These are phyloP conservation scores for Clarireedia paspali DNA, from an alignment of 2,329 filamentous ascomycete genomes.

Conservation along the genomic window DNA sequence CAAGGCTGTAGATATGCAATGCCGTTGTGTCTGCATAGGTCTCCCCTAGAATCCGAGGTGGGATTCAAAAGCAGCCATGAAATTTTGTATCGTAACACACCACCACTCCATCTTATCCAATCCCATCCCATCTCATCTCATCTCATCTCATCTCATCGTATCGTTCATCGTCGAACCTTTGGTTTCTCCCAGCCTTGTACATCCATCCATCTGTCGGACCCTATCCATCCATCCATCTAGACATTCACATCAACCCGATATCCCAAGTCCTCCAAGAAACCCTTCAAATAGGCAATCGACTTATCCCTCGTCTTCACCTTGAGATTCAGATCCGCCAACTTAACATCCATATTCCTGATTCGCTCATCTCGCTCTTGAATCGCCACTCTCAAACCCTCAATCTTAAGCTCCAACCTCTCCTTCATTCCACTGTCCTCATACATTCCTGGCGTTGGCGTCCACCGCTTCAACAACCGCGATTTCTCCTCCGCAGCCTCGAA, in stretches of 20 bases:
- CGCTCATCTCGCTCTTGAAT: not conserved
- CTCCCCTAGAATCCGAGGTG: not conserved
- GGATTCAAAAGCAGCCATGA: not conserved
- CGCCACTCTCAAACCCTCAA: not conserved
- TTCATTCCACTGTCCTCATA: not conserved
- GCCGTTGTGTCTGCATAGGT: not conserved
- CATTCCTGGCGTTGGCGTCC: not conserved
- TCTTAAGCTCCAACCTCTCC: not conserved
- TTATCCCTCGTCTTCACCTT: not conserved
- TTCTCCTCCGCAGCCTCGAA: not conserved
- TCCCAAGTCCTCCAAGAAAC: not conserved
- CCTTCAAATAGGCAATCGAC: not conserved
- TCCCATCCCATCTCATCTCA: not conserved
- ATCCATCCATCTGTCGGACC: too few relatives aligned
- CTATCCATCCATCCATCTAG: too few relatives aligned
- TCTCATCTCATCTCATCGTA: not conserved
- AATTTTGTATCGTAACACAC: not conserved
- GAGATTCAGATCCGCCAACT: not conserved
- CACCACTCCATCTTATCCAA: not conserved
- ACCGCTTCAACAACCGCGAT: not conserved
- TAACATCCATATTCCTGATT: not conserved
- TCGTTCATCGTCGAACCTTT: not conserved
- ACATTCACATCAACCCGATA: not conserved
- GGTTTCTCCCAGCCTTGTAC: not conserved
- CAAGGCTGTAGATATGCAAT: too few relatives aligned